Evolutionary conservation across 2,329 filamentous ascomycete species (phyloP).

Genomic region (Penicillium sclerotiorum): DNA sequence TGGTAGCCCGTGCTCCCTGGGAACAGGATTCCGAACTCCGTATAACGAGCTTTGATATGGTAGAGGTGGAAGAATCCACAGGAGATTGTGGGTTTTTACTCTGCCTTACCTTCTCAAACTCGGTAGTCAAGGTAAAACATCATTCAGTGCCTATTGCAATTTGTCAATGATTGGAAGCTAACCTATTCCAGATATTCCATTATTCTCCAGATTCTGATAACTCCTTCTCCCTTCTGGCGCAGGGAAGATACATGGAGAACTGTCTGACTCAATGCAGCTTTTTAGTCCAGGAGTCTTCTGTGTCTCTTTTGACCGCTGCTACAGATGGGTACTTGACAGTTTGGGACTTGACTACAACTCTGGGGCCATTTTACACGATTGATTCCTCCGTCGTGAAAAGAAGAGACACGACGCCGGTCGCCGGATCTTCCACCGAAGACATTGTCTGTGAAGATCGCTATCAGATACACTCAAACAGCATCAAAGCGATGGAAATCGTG

Average conservation of each 20-base stretch:
- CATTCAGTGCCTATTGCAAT: not conserved
- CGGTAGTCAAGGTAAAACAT: slow-evolving; percentile 62
- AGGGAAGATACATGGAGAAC: slow-evolving; percentile 67
- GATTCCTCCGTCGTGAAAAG: slow-evolving; percentile 18
- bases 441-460: slow-evolving; percentile 42
- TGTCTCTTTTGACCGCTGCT: slow-evolving; percentile 62
- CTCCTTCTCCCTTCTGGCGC: slow-evolving; percentile 50
- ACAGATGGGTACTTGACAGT: slow-evolving; percentile 78
- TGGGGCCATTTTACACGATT: slow-evolving; percentile 34
- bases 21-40: slow-evolving; percentile 67
- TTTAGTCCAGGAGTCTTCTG: slow-evolving; percentile 47
- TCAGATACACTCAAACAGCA: slow-evolving; percentile 75
- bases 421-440: slow-evolving; percentile 15
- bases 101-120: slow-evolving; percentile 81
- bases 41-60: slow-evolving; percentile 76
- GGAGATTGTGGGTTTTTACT: slow-evolving; percentile 56
- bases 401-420: slow-evolving; percentile 28
- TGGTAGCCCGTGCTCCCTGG: slow-evolving; percentile 53
- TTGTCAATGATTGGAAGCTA: slow-evolving; percentile 2
- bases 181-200: slow-evolving; percentile 48
- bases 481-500: slow-evolving; percentile 61
- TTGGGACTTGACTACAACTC: slow-evolving; percentile 52
- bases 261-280: slow-evolving; percentile 70
- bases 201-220: slow-evolving; percentile 32
- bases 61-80: slow-evolving; percentile 30